A percentile compares a stretch with the other conserved stretches of the same genome.
These are phyloP conservation scores for Atkinsonella texensis DNA, from an alignment of 2,329 filamentous ascomycete genomes.

Conservation along the genomic window DNA sequence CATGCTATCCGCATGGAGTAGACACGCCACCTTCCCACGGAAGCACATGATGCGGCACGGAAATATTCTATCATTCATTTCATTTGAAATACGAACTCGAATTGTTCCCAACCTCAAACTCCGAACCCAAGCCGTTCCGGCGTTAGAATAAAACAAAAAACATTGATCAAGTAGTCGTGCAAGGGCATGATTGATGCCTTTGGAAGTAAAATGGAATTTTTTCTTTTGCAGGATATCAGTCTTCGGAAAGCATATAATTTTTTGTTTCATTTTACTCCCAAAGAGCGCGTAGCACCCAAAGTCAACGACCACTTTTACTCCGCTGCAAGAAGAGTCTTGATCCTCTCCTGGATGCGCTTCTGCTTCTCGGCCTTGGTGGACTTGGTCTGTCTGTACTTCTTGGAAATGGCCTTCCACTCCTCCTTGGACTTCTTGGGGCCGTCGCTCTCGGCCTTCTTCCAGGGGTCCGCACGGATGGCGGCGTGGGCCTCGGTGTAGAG, in stretches of 20 bases:
- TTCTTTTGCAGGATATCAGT: too few species aligned
- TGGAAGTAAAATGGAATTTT: too few species aligned
- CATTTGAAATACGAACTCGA: constrained; percentile 22
- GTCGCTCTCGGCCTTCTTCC: constrained; percentile 73
- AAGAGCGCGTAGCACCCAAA: constrained; percentile 10
- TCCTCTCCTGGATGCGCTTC: constrained; percentile 78
- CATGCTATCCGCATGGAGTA: neutral
- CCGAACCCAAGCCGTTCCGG: constrained; percentile 21
- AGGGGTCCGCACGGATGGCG: constrained; percentile 94
- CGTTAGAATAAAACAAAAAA: constrained; percentile 1
- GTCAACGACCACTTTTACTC: constrained; percentile 19
- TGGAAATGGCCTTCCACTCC: constrained; percentile 88
- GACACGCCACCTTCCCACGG: neutral
- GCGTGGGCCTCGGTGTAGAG: constrained; percentile 90
- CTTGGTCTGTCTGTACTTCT: constrained; percentile 75
- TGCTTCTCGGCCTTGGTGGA: constrained; percentile 74
- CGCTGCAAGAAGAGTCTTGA: constrained; percentile 61
- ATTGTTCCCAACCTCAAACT: constrained; percentile 28
- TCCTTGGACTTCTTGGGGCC: constrained; percentile 92
- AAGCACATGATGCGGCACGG: neutral
- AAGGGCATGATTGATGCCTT: neutral
- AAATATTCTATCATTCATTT: constrained; percentile 25
- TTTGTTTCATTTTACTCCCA: constrained; percentile 6
- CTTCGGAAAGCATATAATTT: neutral
- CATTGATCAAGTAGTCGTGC: neutral